phyloP scores from a whole-genome alignment of 768 basidiomycete genomes.

The Leucosporidium scottii region DNA sequence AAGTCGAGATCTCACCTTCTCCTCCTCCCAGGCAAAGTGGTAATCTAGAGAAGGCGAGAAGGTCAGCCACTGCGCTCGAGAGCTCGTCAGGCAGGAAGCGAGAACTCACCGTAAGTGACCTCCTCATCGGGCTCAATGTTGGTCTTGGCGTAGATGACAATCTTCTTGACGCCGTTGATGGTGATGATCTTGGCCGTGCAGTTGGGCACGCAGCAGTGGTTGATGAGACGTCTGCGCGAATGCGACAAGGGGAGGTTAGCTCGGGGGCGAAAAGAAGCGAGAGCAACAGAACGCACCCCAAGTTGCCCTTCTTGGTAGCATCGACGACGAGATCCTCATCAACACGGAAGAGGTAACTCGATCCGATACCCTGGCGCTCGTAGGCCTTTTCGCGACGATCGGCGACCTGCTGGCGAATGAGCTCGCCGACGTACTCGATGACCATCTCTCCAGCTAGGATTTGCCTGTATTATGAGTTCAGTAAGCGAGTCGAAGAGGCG shows the following conservation, averaged over 20 bases:
- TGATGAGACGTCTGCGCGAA: constrained; percentile 74
- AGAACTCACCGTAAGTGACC: constrained; percentile 85
- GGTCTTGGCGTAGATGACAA: constrained; percentile 97
- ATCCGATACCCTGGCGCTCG: constrained; percentile 93
- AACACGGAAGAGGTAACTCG: constrained; percentile 94
- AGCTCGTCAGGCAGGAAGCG: neutral
- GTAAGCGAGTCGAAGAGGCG: neutral
- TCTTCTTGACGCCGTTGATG: constrained; percentile 53
- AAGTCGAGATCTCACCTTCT: constrained; percentile 50
- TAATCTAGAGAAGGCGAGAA: constrained; percentile 60
- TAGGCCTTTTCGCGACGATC: constrained; percentile 96
- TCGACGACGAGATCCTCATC: constrained; percentile 98
- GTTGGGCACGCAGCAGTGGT: constrained; percentile 91
- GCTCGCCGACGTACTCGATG: constrained; percentile 98
- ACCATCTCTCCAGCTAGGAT: constrained; percentile 96
- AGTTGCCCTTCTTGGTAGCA: constrained; percentile 97
- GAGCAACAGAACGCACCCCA: constrained; percentile 61
- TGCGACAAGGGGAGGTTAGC: constrained; percentile 11
- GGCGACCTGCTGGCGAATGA: constrained; percentile 71
- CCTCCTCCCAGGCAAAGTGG: constrained; percentile 98
- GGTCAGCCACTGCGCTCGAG: neutral
- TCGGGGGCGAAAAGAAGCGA: neutral
- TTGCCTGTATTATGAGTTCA: constrained; percentile 6
- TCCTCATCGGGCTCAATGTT: constrained; percentile 95
- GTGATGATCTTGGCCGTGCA: constrained; percentile 51